A percentile compares a stretch with the other conserved stretches of the same genome.
phyloP scores from a whole-genome alignment of 2,329 filamentous ascomycete species.

The Macrophomina phaseolina region DNA sequence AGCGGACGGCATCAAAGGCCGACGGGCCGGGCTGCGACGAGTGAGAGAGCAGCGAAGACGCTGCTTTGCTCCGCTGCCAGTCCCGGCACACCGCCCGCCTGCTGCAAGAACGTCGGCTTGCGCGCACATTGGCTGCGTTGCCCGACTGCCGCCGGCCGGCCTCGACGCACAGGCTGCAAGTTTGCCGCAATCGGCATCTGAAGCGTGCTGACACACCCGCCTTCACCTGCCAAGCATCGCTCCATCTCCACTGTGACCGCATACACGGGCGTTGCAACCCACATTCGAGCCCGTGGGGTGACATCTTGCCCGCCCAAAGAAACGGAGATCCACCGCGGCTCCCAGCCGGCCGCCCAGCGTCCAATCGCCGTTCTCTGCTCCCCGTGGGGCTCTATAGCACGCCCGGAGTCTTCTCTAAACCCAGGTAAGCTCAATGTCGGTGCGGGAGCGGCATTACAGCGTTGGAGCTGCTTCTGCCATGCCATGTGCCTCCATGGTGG shows the following conservation, averaged over 20 bases:
- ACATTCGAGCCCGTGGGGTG: constrained; percentile 19
- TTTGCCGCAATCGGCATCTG: constrained; percentile 20
- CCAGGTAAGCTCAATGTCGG: constrained; percentile 13
- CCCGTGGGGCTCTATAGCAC: constrained; percentile 17
- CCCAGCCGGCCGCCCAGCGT: not conserved
- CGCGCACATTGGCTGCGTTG: not conserved
- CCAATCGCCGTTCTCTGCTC: constrained; percentile 4
- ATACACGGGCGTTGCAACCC: constrained; percentile 14
- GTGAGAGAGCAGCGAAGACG: not conserved
- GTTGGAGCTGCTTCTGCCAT: not conserved
- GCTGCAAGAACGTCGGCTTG: not conserved
- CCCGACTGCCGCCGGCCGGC: not conserved
- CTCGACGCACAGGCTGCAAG: constrained; percentile 13
- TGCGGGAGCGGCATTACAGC: constrained; percentile 15
- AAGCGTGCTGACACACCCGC: not conserved
- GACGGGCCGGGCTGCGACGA: not conserved
- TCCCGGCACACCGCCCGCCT: constrained; percentile 11
- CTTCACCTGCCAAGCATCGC: not conserved
- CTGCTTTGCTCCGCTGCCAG: not conserved
- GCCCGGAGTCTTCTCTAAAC: constrained; percentile 9
- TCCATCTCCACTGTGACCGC: constrained; percentile 12
- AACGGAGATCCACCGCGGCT: not conserved
- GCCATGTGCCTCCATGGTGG: constrained; percentile 3
- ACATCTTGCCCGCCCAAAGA: not conserved
- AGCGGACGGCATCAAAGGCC: not conserved